Conservation (phyloP, 345 rosid genomes). For the Pistacia atlantica region DNA sequence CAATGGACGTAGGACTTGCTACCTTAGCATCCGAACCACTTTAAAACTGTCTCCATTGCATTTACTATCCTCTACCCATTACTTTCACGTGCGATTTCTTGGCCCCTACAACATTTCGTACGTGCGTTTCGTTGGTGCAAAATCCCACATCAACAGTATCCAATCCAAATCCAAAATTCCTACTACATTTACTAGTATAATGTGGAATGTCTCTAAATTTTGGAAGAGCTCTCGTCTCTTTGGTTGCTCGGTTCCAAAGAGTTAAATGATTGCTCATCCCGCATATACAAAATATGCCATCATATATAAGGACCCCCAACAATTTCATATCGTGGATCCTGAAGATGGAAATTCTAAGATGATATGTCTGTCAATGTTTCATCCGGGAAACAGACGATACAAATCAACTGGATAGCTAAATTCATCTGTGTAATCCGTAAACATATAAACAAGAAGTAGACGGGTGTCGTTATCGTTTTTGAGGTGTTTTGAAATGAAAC, state of each 20-base stretch:
- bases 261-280: neutral
- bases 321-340: neutral
- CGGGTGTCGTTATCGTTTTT: neutral
- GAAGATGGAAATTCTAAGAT: neutral
- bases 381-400: neutral
- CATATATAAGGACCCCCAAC: neutral
- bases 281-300: conserved; percentile 7
- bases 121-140: no score
- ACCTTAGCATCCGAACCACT: no score
- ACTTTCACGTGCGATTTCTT: no score
- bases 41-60: no score
- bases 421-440: no score
- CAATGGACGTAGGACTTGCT: no score
- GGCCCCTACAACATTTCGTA: no score
- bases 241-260: neutral
- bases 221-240: neutral
- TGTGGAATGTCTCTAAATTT: neutral
- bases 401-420: neutral
- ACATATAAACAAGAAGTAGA: neutral
- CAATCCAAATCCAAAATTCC: neutral
- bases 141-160: no score
- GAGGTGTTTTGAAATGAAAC: neutral
- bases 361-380: neutral
- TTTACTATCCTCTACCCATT: no score
- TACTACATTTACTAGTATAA: no score